Base-by-base conservation (phyloP, 108 stramenopile genomes). In the Fragilaria radians region DNA sequence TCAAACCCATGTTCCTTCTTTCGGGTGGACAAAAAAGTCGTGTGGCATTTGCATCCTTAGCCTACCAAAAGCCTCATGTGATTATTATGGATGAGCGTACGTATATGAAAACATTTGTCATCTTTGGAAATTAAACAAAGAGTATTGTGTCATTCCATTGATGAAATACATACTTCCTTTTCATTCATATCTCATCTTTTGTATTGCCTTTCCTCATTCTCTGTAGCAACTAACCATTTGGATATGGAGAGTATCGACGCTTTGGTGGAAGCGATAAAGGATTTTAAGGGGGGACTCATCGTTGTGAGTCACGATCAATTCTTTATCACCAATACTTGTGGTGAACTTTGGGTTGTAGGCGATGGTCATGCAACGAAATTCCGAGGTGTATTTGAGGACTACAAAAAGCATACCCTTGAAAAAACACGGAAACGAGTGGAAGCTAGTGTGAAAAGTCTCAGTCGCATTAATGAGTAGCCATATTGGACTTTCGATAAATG, bases 231-330 rank as follows among this genome's bases (percentile, higher is more conserved):
- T 19, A 95, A 95, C 59, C 91, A 95, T 68, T 47, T 96, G 48
- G 97, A 97, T 73, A 61, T 93, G 27, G 95, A 97, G 68, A 87
- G 88, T 9, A 72, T 96, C 9, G 94, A 93, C 33, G 87, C 94
- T 5, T 75, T 97, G 55, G 66, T 83, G 36, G 63, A 71, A 0
- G 95, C 91, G 11, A 34, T 97, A 25, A 56, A 74, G 33, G 65
- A 57, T 22, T 97, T 76, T 66, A 49, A 77, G 33, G 97, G 97
- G 26, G 86, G 88, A 2, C 87, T 96, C 23, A 66, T 95, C 45
- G 79, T 94, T 62, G 89, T 97, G 5, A 71, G 76, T 32, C 97
- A 97, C 77, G 93, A 97, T 67, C 84, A 91, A 56, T 80, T 82
- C 52, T 95, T 95, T 58, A 88, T 95, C 21, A 78, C 77, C 7